Evolutionary conservation across 179 eudicot species (phyloP), one percentile per base, ranked within the genome.

Genomic region (Nepenthes alata): DNA sequence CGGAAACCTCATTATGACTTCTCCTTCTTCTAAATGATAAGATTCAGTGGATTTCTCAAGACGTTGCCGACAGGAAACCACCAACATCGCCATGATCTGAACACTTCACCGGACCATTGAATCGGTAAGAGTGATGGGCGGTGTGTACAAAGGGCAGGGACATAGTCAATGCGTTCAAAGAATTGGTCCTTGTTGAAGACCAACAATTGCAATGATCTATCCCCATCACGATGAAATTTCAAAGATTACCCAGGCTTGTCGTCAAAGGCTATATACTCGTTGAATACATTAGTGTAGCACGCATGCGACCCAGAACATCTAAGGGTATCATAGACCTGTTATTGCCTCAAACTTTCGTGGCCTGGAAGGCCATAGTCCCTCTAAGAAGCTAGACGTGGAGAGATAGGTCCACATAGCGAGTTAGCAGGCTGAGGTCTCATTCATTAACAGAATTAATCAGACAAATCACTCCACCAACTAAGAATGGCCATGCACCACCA

Each of bases 231-330:
- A 70, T 73, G 75, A 73, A 73, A 70, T 77, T 73, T 73, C 78
- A 75, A 81, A 77, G 85, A 77, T 80, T 80, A 71, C 71, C 74
- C 69, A 64, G 63, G 70, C 75, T 71, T 73, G 67, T 81, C 75
- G 66, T 69, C 79, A 71, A 81, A 78, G 83, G 83, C 71, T 74
- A 71, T 81, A 73, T 39, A 81, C 85, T 81, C 75, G 62, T 70
- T 75, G 77, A 77, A 77, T 80, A 77, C 80, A 77, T 77, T 74
- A 80, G 74, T 77, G 81, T 72, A 77, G 77, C 65, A 37, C 3
- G 56, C 41, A 44, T 50, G 64, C 55, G 56, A 55, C 55, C 56
- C 64, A 48, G 45, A 61, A 61, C 64, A 61, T 61, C 64, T 61
- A 61, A 61, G 55, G 64, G 55, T 44, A 59, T 59, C 63, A 59